Evolutionary conservation across 1,284 basidiomycete genomes (phyloP).

Genomic region (Phylloporus sp.): DNA sequence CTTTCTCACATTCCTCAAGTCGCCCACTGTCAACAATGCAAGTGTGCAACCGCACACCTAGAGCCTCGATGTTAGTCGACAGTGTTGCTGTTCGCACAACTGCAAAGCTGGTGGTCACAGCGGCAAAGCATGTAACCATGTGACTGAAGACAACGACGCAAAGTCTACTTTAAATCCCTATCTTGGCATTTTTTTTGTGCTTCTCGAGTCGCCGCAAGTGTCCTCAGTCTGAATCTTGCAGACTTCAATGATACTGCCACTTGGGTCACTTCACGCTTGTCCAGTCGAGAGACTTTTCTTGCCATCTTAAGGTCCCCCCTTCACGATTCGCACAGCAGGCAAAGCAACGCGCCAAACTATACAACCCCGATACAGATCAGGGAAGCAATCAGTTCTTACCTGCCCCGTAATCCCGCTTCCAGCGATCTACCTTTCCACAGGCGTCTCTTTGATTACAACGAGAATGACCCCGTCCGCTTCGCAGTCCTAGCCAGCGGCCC

Average conservation of each 20-base stretch:
- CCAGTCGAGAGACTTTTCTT: slow-evolving; percentile 80
- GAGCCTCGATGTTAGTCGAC: no score
- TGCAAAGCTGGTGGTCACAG: no score
- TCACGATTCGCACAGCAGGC: slow-evolving; percentile 46
- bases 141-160: no score
- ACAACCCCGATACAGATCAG: slow-evolving; percentile 75
- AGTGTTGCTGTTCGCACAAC: no score
- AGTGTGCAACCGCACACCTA: no score
- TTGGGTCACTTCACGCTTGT: slow-evolving; percentile 90
- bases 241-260: slow-evolving; percentile 85
- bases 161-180: no score
- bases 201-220: no score
- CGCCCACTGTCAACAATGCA: slow-evolving; percentile 79
- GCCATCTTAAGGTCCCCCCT: slow-evolving; percentile 68
- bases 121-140: no score
- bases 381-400: slow-evolving; percentile 58
- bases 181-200: no score
- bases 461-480: slow-evolving; percentile 87
- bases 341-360: slow-evolving; percentile 59
- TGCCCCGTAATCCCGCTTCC: slow-evolving; percentile 48
- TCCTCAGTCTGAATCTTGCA: no score
- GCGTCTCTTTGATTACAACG: slow-evolving; percentile 84
- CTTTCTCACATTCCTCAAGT: slow-evolving; percentile 88
- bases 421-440: slow-evolving; percentile 50
- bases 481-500: slow-evolving; percentile 60